A percentile compares a stretch with the other conserved stretches of the same genome.
Evolutionary conservation across 352 stramenopile genomes (phyloP).

Genomic region (Pythium aphanidermatum): DNA sequence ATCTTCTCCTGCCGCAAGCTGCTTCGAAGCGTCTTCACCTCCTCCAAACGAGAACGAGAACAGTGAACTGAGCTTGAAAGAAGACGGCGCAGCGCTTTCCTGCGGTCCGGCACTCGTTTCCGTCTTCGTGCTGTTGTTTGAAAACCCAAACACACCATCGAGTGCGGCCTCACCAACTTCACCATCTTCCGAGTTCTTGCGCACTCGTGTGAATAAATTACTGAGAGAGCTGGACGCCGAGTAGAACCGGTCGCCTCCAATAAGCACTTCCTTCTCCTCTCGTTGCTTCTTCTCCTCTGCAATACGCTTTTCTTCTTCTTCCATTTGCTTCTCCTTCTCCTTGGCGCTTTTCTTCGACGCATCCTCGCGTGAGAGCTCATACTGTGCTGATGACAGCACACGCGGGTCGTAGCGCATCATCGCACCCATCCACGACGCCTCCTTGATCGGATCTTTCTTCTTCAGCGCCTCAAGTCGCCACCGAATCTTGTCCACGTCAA

Average conservation of each 20-base stretch:
- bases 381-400: constrained; percentile 30
- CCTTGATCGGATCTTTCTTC: constrained; percentile 57
- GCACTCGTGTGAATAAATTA: constrained; percentile 69
- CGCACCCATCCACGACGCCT: constrained; percentile 76
- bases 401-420: constrained; percentile 66
- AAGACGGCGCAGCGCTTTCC: constrained; percentile 14
- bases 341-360: constrained; percentile 2
- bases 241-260: constrained; percentile 71
- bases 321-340: constrained; percentile 11
- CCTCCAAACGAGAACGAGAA: constrained; percentile 57
- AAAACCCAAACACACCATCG: constrained; percentile 54
- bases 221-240: constrained; percentile 45
- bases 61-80: constrained; percentile 70
- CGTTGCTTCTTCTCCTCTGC: constrained; percentile 17
- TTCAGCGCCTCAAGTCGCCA: constrained; percentile 33
- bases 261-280: constrained; percentile 43
- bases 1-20: constrained; percentile 37
- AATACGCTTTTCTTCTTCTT: constrained; percentile 17
- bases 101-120: not conserved
- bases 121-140: constrained; percentile 5
- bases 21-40: constrained; percentile 28
- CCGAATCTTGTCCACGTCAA: constrained; percentile 63
- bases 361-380: constrained; percentile 39
- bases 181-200: constrained; percentile 80
- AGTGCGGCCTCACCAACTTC: constrained; percentile 66